A percentile compares a stretch with the other conserved stretches of the same genome.
Evolutionary conservation across 345 rosid genomes (phyloP).

Genomic region (Cardamine occulta): DNA sequence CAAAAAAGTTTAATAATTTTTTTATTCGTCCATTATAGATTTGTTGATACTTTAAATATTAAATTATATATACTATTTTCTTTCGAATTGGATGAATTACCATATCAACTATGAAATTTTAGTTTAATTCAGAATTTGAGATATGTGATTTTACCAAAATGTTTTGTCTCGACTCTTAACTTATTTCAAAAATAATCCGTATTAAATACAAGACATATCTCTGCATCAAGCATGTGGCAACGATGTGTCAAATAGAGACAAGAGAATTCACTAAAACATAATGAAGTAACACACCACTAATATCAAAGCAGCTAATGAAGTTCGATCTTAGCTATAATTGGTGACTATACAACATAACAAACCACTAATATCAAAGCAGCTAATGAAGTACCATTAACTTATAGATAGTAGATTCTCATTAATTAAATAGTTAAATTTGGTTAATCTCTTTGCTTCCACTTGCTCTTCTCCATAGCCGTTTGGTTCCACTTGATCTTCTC

Average conservation of each 20-base stretch:
- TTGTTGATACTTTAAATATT: too few relatives aligned
- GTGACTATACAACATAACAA: background rate
- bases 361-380: background rate
- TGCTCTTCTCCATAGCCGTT: conserved; percentile 35
- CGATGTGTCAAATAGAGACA: background rate
- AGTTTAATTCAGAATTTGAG: too few relatives aligned
- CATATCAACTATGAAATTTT: background rate
- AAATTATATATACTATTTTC: too few relatives aligned
- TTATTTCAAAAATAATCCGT: background rate
- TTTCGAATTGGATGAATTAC: background rate
- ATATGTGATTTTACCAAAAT: background rate
- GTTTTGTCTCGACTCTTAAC: background rate
- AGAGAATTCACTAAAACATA: too few relatives aligned
- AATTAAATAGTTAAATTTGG: background rate
- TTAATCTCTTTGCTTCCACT: conserved; percentile 16
- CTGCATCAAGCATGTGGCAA: background rate
- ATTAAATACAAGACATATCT: background rate
- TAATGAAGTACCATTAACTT: background rate
- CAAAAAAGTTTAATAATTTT: too few relatives aligned
- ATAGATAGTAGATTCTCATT: background rate
- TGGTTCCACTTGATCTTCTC: conserved; percentile 34
- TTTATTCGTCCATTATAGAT: too few relatives aligned
- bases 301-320: background rate
- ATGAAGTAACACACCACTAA: background rate
- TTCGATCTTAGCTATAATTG: background rate